Evolutionary conservation across 1,139 yeast genomes (phyloP).

Genomic region (Geotrichum australiense): DNA sequence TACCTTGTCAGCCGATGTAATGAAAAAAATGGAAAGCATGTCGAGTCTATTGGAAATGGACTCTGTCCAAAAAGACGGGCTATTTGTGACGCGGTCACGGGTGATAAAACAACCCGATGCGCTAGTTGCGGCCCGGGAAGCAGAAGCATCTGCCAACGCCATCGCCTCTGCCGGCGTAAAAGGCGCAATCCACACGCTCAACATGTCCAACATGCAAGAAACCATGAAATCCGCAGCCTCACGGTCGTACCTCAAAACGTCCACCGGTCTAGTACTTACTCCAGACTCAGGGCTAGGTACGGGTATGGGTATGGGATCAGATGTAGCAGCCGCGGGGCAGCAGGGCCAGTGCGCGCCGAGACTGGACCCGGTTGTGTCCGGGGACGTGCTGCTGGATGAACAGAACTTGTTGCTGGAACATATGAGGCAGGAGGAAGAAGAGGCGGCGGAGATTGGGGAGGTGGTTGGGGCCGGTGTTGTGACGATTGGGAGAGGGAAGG

Average conservation of each 20-base stretch:
- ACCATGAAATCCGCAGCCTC: constrained; percentile 15
- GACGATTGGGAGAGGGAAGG: constrained; percentile 18
- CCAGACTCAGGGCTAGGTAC: constrained; percentile 1
- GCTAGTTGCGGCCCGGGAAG: constrained; percentile 14
- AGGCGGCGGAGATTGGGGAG: too few species aligned
- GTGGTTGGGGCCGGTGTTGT: too few species aligned
- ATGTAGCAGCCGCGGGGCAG: too few species aligned
- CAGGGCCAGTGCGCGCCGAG: too few species aligned
- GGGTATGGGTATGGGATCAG: too few species aligned
- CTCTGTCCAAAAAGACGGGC: background rate
- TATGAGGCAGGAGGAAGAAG: constrained; percentile 17
- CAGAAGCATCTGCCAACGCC: constrained; percentile 16
- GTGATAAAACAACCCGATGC: constrained; percentile 14
- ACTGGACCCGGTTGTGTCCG: background rate
- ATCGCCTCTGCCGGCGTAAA: constrained; percentile 18
- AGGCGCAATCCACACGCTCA: constrained; percentile 16
- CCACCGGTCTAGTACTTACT: background rate
- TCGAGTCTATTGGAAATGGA: background rate
- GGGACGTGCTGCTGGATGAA: constrained; percentile 1
- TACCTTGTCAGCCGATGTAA: constrained; percentile 47
- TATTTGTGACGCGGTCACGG: constrained; percentile 11
- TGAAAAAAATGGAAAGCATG: background rate
- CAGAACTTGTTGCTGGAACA: constrained; percentile 17
- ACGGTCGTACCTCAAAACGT: constrained; percentile 4
- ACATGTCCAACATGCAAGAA: constrained; percentile 17